Conservation (phyloP, 169 alveolate genomes). For the Plasmodium fragile region DNA sequence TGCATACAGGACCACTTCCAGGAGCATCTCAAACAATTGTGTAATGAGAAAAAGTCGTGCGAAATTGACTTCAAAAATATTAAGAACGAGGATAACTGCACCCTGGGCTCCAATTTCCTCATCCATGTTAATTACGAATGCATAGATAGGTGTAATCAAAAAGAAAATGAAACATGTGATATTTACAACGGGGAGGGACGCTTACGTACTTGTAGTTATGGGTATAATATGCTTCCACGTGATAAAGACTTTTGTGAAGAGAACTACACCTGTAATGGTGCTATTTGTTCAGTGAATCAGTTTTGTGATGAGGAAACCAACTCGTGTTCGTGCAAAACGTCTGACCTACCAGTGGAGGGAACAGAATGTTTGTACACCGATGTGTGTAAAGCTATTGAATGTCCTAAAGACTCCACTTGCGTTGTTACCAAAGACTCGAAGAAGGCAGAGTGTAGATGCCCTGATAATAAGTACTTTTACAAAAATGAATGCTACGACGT, state of each 20-base stretch:
- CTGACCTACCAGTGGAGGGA: background rate
- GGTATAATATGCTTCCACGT: background rate
- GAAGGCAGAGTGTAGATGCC: slow-evolving; percentile 56
- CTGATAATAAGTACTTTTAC: background rate
- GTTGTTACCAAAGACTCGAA: background rate
- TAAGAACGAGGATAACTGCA: background rate
- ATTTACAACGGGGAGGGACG: background rate
- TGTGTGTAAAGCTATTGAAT: slow-evolving; percentile 19
- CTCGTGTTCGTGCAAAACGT: slow-evolving; percentile 41
- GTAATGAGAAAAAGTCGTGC: slow-evolving; percentile 27
- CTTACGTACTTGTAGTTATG: background rate
- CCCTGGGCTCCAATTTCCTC: background rate
- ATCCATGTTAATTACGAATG: slow-evolving; percentile 27
- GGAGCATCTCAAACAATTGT: background rate
- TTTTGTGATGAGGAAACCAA: slow-evolving; percentile 4
- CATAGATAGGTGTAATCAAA: background rate
- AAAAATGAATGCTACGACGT: slow-evolving; percentile 14
- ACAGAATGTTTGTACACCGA: background rate
- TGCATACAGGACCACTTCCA: background rate
- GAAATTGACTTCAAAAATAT: background rate
- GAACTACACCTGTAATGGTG: slow-evolving; percentile 16
- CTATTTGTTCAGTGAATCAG: slow-evolving; percentile 26
- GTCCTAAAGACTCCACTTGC: slow-evolving; percentile 46
- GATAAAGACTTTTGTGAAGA: slow-evolving; percentile 5
- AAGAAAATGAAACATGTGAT: background rate